These are phyloP conservation scores for Trametes maxima DNA, from an alignment of 768 basidiomycete genomes.

Conservation along the genomic window DNA sequence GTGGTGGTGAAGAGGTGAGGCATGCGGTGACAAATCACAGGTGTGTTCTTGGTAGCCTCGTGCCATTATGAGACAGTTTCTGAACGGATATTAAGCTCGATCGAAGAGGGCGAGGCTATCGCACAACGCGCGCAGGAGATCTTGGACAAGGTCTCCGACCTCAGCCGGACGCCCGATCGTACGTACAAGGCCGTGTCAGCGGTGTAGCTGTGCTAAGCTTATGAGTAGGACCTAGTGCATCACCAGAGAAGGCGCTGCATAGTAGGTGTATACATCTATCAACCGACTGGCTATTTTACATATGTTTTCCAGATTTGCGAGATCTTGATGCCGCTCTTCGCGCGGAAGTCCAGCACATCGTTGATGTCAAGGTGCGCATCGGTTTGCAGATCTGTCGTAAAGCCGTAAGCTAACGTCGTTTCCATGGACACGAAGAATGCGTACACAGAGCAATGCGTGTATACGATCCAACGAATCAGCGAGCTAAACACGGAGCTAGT, in stretches of 20 bases:
- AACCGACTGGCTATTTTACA: background rate
- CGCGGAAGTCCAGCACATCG: conserved; percentile 58
- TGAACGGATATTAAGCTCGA: conserved; percentile 41
- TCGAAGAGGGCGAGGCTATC: conserved; percentile 62
- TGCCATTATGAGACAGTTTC: background rate
- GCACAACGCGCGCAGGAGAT: conserved; percentile 60
- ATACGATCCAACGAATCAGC: conserved; percentile 74
- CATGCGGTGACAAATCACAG: conserved; percentile 46
- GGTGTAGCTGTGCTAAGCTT: background rate
- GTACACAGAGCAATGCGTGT: conserved; percentile 68
- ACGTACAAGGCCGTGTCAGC: conserved; percentile 35
- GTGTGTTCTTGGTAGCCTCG: conserved; percentile 38
- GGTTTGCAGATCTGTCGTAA: background rate
- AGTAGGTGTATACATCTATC: background rate
- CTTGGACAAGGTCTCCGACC: conserved; percentile 56
- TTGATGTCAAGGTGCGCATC: conserved; percentile 42
- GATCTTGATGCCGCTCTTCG: conserved; percentile 64
- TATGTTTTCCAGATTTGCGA: conserved; percentile 49
- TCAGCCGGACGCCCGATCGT: conserved; percentile 57
- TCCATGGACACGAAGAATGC: conserved; percentile 52
- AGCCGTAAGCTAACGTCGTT: background rate
- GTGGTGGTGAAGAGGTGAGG: conserved; percentile 63
- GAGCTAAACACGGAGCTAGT: conserved; percentile 81
- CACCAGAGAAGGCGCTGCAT: conserved; percentile 21
- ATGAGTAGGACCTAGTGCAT: conserved; percentile 10